These are phyloP conservation scores for Flaveria trinervia DNA, from an alignment of 129 eudicot species.

Conservation along the genomic window DNA sequence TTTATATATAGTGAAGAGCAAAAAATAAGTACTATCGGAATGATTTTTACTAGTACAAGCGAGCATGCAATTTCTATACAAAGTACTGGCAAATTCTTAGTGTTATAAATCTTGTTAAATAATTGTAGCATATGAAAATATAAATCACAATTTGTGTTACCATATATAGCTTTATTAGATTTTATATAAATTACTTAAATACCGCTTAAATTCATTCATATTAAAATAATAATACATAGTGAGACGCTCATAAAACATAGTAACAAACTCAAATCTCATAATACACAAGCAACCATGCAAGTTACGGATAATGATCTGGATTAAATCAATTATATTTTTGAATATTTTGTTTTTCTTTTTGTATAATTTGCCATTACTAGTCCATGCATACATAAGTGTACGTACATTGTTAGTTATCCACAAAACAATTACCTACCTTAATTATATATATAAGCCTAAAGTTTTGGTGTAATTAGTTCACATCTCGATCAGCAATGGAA, in stretches of 20 bases:
- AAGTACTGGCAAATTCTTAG: no score
- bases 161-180: background rate
- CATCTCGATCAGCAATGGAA: constrained; percentile 2
- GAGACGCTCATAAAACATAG: no score
- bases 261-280: no score
- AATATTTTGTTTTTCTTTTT: background rate
- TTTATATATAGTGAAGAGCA: no score
- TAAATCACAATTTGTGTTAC: background rate
- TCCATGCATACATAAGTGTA: background rate
- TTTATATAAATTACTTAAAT: background rate
- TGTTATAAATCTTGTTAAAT: no score
- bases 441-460: constrained; percentile 32
- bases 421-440: background rate
- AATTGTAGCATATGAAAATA: no score
- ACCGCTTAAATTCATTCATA: background rate
- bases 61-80: no score
- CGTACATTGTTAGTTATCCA: background rate
- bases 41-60: no score
- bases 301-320: no score
- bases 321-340: no score
- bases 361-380: background rate
- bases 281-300: background rate
- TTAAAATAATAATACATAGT: background rate
- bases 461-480: constrained; percentile 4
- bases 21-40: no score